Percentiles rank a stretch among this genome's conserved stretches.
These are phyloP conservation scores for Lachancea cidri DNA, from an alignment of 805 yeast species.

Conservation along the genomic window DNA sequence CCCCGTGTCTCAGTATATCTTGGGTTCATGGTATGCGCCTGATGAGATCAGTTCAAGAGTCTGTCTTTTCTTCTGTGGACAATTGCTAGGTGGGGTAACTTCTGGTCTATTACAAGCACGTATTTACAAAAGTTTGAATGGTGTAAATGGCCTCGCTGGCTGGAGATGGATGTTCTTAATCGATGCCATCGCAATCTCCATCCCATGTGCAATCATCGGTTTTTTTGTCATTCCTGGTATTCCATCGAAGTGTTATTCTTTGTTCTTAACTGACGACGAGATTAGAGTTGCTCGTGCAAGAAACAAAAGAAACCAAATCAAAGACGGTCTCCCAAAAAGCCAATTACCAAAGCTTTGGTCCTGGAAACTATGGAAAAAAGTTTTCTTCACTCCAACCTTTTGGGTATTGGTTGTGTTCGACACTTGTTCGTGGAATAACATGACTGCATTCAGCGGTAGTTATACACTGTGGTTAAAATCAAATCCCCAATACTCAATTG, in stretches of 20 bases:
- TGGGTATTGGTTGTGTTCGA: conserved; percentile 52
- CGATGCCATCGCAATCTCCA: conserved; percentile 48
- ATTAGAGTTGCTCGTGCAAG: conserved; percentile 46
- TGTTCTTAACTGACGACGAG: conserved; percentile 54
- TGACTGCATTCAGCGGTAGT: conserved; percentile 51
- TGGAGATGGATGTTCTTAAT: conserved; percentile 70
- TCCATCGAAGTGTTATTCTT: conserved; percentile 53
- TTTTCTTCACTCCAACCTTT: conserved; percentile 49
- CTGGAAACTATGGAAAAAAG: conserved; percentile 47
- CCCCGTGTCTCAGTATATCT: conserved; percentile 56
- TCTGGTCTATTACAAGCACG: conserved; percentile 49
- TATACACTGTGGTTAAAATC: conserved; percentile 60
- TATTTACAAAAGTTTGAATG: conserved; percentile 37
- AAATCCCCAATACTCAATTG: conserved; percentile 39
- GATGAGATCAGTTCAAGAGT: conserved; percentile 58
- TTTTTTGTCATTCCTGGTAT: conserved; percentile 50
- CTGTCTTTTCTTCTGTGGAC: conserved; percentile 56
- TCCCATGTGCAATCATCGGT: conserved; percentile 49
- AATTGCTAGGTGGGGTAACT: conserved; percentile 43
- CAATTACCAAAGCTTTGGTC: conserved; percentile 31
- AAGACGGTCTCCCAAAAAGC: conserved; percentile 25
- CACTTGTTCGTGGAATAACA: conserved; percentile 58
- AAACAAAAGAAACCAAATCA: conserved; percentile 34
- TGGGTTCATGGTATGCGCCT: conserved; percentile 58
- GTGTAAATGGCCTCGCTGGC: conserved; percentile 43